Evolutionary conservation across 768 basidiomycete species (phyloP).

Genomic region (Mycena galopus): DNA sequence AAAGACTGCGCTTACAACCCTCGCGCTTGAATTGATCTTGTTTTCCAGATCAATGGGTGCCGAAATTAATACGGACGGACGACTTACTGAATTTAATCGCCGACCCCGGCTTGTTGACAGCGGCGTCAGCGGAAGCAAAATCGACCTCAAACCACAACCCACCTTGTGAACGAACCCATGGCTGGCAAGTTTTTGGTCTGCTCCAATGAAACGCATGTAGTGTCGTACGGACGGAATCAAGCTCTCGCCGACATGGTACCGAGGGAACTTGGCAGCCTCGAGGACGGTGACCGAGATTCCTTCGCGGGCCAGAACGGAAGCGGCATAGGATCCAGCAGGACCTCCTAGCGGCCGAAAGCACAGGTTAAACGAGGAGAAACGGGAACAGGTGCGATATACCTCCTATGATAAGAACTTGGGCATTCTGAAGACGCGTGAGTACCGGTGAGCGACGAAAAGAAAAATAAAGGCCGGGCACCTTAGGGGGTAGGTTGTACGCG

Average conservation of each 20-base stretch:
- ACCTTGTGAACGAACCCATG: constrained; percentile 69
- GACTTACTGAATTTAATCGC: constrained; percentile 66
- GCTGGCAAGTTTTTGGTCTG: constrained; percentile 62
- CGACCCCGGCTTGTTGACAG: constrained; percentile 66
- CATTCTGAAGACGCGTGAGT: constrained; percentile 20
- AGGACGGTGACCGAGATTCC: constrained; percentile 66
- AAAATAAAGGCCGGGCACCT: constrained; percentile 19
- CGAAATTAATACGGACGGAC: constrained; percentile 18
- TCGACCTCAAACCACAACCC: constrained; percentile 2
- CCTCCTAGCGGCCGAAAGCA: constrained; percentile 50
- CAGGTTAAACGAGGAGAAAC: not conserved
- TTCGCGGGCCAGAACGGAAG: constrained; percentile 67
- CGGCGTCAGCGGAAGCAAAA: constrained; percentile 23
- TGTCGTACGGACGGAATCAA: constrained; percentile 72
- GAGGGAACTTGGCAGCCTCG: constrained; percentile 68
- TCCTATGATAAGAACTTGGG: constrained; percentile 32
- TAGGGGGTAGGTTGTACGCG: constrained; percentile 30
- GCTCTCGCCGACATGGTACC: constrained; percentile 72
- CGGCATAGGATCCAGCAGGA: constrained; percentile 70
- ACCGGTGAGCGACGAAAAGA: not conserved
- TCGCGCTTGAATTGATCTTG: constrained; percentile 69
- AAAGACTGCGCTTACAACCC: constrained; percentile 60
- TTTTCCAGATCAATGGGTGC: not conserved
- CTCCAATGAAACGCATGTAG: constrained; percentile 70
- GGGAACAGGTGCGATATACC: constrained; percentile 19